A percentile compares a stretch with the other conserved stretches of the same genome.
Conservation (phyloP, 139 green algal species). For the Picochlorum sp. region DNA sequence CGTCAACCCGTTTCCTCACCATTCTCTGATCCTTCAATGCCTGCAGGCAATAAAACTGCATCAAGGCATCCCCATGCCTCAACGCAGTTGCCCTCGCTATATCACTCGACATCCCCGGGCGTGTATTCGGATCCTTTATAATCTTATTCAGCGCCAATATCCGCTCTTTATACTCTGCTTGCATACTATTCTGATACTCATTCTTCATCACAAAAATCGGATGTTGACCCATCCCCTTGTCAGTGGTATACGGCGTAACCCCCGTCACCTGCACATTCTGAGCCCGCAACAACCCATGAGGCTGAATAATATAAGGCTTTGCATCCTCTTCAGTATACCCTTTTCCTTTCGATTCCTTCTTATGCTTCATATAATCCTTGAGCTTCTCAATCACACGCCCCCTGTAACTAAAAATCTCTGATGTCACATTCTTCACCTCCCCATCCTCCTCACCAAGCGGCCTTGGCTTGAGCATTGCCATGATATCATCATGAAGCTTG, state of each 20-base stretch:
- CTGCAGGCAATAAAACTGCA: slow-evolving; percentile 32
- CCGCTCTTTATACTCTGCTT: too few relatives aligned
- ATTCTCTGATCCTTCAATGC: slow-evolving; percentile 25
- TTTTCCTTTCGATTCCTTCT: neutral
- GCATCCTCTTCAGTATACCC: neutral
- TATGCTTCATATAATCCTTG: neutral
- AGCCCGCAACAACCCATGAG: too few relatives aligned
- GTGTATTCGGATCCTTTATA: too few relatives aligned
- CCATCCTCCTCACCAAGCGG: neutral
- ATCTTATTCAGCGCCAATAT: too few relatives aligned
- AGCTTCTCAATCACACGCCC: neutral
- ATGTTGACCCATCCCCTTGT: too few relatives aligned
- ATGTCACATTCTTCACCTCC: slow-evolving; percentile 1
- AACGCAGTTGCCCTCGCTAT: too few relatives aligned
- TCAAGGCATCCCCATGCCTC: neutral
- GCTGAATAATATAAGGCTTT: neutral
- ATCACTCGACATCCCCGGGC: too few relatives aligned
- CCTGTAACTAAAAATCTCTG: neutral
- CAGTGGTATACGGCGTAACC: too few relatives aligned
- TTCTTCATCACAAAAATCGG: too few relatives aligned
- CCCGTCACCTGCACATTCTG: too few relatives aligned
- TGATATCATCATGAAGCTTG: slow-evolving; percentile 15
- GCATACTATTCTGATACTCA: too few relatives aligned
- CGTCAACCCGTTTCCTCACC: slow-evolving; percentile 29
- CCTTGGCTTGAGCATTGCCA: neutral